Percentiles rank a stretch among this genome's conserved stretches.
Conservation (phyloP, 257 asterid species). For the Mentha longifolia region DNA sequence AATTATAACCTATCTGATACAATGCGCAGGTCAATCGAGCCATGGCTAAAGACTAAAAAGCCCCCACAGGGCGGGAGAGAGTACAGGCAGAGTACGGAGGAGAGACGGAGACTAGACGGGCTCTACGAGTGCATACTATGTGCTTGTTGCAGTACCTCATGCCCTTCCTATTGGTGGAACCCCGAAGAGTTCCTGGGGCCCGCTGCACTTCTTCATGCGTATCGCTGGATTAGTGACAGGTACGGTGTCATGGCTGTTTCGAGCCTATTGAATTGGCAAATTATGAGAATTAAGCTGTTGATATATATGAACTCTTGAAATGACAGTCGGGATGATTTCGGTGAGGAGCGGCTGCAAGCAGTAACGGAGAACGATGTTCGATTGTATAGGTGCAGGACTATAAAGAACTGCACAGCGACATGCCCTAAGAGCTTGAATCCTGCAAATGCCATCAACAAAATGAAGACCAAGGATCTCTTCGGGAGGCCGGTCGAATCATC, state of each 20-base stretch:
- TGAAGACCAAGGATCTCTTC: constrained; percentile 56
- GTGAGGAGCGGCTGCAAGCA: constrained; percentile 64
- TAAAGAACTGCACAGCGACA: constrained; percentile 58
- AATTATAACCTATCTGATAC: neutral
- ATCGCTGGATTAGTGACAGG: constrained; percentile 85
- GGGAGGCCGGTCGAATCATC: constrained; percentile 40
- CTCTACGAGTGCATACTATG: constrained; percentile 79
- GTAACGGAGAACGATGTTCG: constrained; percentile 54
- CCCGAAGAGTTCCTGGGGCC: constrained; percentile 80
- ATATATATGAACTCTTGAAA: neutral
- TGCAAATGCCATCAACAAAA: constrained; percentile 70
- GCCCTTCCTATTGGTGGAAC: constrained; percentile 95
- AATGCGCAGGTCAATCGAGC: constrained; percentile 69
- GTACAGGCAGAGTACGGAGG: constrained; percentile 50
- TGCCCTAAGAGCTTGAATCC: constrained; percentile 80
- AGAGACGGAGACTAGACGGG: constrained; percentile 73
- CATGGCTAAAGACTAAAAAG: constrained; percentile 74
- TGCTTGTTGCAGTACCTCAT: constrained; percentile 72
- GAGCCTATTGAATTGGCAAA: too few species aligned
- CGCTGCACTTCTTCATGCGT: constrained; percentile 69
- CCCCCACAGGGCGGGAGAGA: constrained; percentile 59
- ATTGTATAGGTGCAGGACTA: constrained; percentile 69
- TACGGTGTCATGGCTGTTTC: too few species aligned
- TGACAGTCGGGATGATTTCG: constrained; percentile 68
- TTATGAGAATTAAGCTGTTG: neutral